phyloP scores from a whole-genome alignment of 2,329 filamentous ascomycete species.

The Pseudogymnoascus destructans region DNA sequence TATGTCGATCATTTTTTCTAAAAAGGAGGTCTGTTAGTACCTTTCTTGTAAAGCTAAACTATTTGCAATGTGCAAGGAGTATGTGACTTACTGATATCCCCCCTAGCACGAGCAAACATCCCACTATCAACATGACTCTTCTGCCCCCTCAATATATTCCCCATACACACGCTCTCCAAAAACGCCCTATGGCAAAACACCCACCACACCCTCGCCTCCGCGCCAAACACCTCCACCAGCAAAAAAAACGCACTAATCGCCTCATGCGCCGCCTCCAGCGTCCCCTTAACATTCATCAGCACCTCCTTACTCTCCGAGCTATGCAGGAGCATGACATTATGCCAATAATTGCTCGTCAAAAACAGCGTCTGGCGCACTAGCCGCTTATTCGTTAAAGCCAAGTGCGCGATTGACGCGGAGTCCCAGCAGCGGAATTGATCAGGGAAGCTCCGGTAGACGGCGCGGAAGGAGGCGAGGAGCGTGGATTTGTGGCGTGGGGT shows the following conservation, averaged over 20 bases:
- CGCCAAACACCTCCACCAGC: constrained; percentile 53
- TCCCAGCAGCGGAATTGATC: constrained; percentile 58
- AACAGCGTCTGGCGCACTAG: constrained; percentile 64
- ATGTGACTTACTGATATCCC: constrained; percentile 43
- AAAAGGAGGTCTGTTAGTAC: constrained; percentile 5
- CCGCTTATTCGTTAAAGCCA: constrained; percentile 48
- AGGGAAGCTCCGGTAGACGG: constrained; percentile 61
- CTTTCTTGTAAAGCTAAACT: neutral
- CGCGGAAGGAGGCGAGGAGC: constrained; percentile 55
- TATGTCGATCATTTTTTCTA: constrained; percentile 50
- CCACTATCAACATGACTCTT: constrained; percentile 14
- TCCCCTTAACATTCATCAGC: constrained; percentile 52
- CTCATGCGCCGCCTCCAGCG: constrained; percentile 62
- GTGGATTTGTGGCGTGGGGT: constrained; percentile 57
- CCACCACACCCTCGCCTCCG: constrained; percentile 71
- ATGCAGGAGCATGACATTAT: constrained; percentile 69
- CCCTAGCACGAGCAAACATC: constrained; percentile 44
- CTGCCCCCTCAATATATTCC: constrained; percentile 43
- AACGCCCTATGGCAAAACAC: constrained; percentile 73
- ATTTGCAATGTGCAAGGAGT: neutral
- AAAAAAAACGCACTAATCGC: constrained; percentile 65
- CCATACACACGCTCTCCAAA: constrained; percentile 59
- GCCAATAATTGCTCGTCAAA: constrained; percentile 69
- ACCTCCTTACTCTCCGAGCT: constrained; percentile 52
- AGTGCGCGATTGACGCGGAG: constrained; percentile 41